Percentiles rank a stretch among this genome's conserved stretches.
phyloP scores from a whole-genome alignment of 768 basidiomycete genomes.

The button mushroom (Agaricus bisporus) region DNA sequence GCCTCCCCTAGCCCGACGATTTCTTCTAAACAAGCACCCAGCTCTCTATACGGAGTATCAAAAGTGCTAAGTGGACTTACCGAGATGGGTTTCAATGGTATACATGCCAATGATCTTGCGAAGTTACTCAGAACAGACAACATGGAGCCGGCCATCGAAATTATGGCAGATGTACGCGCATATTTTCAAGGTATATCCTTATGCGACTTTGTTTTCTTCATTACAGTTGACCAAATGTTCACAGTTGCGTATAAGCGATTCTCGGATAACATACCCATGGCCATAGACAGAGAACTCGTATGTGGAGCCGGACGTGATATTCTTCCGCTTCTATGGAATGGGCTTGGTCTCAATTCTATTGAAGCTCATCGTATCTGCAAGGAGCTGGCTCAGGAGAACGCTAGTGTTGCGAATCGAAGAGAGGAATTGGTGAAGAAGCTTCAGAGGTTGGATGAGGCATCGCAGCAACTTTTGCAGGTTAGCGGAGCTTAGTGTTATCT shows the following conservation, averaged over 20 bases:
- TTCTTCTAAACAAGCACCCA: not conserved
- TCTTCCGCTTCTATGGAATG: constrained; percentile 35
- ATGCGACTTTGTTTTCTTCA: not conserved
- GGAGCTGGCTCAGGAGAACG: constrained; percentile 46
- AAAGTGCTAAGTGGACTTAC: constrained; percentile 28
- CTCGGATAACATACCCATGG: constrained; percentile 48
- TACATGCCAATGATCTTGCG: constrained; percentile 36
- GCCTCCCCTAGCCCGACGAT: constrained; percentile 1
- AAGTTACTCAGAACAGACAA: constrained; percentile 46
- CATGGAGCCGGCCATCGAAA: constrained; percentile 49
- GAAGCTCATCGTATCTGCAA: constrained; percentile 44
- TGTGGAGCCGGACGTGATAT: constrained; percentile 43
- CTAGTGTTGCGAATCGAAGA: constrained; percentile 34
- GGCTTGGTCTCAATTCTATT: constrained; percentile 45
- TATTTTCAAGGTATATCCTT: constrained; percentile 61
- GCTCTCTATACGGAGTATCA: constrained; percentile 18
- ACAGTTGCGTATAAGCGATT: constrained; percentile 58
- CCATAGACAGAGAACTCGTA: constrained; percentile 51
- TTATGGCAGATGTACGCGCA: constrained; percentile 69
- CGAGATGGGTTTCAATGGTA: constrained; percentile 32
- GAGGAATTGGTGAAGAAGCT: constrained; percentile 45
- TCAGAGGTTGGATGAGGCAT: constrained; percentile 32
- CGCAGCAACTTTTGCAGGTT: constrained; percentile 8
- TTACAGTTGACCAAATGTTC: not conserved
- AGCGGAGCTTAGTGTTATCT: not conserved